Evolutionary conservation across 164 flowering plant genomes (phyloP), one percentile per base, ranked within the genome.

Genomic region (Vitis rupestris): DNA sequence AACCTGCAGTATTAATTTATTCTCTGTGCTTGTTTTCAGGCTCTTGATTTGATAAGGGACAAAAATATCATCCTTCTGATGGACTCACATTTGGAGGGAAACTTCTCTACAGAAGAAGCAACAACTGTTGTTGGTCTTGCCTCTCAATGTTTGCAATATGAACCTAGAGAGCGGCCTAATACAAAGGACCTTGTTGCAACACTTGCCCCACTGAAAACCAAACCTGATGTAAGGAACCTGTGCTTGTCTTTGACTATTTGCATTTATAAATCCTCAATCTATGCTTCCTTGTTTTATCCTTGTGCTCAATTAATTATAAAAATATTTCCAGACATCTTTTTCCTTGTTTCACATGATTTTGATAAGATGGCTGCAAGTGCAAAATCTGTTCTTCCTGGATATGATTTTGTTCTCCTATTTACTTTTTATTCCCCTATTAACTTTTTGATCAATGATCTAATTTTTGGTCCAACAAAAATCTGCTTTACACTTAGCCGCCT

Each of bases 61-160:
- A 82, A 82, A 70, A 83, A 83, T 60, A 80, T 81, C 57, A 65
- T 66, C 30, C 75, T 77, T 19, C 60, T 85, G 37, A 83, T 81
- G 82, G 89, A 85, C 70, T 82, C 89, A 62, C 87, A 85, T 72
- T 64, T 85, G 78, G 85, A 80, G 75, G 85, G 85, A 13, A 83
- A 82, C 13, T 82, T 83, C 71, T 83, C 89, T 17, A 77, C 74
- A 3, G 85, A 82, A 62, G 87, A 85, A 69, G 85, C 85, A 47
- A 85, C 84, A 0, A 72, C 63, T 3, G 84, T 85, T 63, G 81
- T 85, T 64, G 72, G 61, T 27, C 87, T 85, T 72, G 89, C 87
- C 19, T 83, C 82, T 61, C 65, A 76, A 53, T 82, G 89, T 72
- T 69, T 82, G 80, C 89, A 85, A 73, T 75, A 77, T 64, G 85